Conservation (phyloP, 2,329 filamentous ascomycete species). For the Diaporthe citrichinensis region DNA sequence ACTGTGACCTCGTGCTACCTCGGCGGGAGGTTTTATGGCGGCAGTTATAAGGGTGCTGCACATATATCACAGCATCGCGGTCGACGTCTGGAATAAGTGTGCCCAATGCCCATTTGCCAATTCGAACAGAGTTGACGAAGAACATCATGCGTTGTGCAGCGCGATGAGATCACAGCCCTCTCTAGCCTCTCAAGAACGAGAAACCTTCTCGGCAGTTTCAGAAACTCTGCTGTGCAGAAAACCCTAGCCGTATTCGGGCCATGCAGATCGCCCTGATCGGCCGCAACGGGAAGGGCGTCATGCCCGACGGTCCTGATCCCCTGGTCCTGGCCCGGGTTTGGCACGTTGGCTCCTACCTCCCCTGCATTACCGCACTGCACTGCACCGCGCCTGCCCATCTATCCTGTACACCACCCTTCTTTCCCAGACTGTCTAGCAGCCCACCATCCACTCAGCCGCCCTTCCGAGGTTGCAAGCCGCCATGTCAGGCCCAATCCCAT, state of each 20-base stretch:
- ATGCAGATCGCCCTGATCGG: conserved; percentile 5
- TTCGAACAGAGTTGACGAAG: conserved; percentile 10
- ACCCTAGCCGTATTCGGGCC: conserved; percentile 14
- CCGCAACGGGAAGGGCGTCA: conserved; percentile 23
- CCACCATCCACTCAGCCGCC: background rate
- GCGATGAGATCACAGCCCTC: conserved; percentile 18
- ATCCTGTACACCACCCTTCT: background rate
- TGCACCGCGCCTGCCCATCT: background rate
- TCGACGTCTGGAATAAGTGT: background rate
- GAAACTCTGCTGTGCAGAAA: conserved; percentile 9
- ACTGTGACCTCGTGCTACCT: conserved; percentile 19
- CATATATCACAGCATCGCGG: background rate
- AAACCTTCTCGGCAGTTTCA: conserved; percentile 27
- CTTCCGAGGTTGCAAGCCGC: conserved; percentile 23
- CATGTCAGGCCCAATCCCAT: conserved; percentile 5
- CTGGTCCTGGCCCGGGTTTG: conserved; percentile 14
- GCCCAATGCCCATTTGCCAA: background rate
- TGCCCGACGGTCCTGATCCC: conserved; percentile 14
- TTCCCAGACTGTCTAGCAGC: background rate
- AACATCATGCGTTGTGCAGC: background rate
- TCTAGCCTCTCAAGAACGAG: conserved; percentile 5
- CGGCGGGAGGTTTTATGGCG: background rate
- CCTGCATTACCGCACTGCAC: conserved; percentile 23
- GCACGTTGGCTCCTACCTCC: background rate
- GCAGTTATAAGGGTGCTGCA: background rate